Evolutionary conservation across 2,329 filamentous ascomycete genomes (phyloP).

Genomic region (Ascochyta pisi): DNA sequence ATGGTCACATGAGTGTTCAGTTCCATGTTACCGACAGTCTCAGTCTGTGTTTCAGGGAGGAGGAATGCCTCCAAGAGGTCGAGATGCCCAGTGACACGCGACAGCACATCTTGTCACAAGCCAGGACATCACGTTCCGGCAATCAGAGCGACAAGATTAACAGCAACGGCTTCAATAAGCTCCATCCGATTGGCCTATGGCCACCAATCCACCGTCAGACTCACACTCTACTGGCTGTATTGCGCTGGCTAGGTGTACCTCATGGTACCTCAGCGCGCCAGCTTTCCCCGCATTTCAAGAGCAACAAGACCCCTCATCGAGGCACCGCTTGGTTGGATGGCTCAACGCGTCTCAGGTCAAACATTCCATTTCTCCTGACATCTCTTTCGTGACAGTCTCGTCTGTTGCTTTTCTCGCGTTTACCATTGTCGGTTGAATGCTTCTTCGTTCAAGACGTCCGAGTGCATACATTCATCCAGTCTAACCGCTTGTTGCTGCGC

Average conservation of each 20-base stretch:
- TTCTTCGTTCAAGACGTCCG: conserved; percentile 3
- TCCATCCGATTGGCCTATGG: conserved; percentile 24
- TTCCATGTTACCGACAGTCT: conserved; percentile 9
- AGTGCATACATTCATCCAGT: conserved; percentile 7
- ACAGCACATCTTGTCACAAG: conserved; percentile 15
- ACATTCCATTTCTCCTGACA: conserved; percentile 15
- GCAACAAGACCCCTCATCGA: conserved; percentile 32
- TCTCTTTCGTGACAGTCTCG: conserved; percentile 23
- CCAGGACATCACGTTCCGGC: conserved; percentile 6
- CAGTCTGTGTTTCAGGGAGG: neutral
- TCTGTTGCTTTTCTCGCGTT: conserved; percentile 7
- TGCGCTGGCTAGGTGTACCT: neutral
- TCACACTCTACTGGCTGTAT: conserved; percentile 19
- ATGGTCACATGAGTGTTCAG: neutral
- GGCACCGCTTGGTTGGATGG: conserved; percentile 27
- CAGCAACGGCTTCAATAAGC: conserved; percentile 7
- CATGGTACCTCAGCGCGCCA: conserved; percentile 18
- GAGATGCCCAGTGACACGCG: conserved; percentile 17
- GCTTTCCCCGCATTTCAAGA: conserved; percentile 35
- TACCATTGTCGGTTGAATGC: neutral
- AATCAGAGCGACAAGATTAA: conserved; percentile 3
- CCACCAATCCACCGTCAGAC: conserved; percentile 15
- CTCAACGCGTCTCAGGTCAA: conserved; percentile 16
- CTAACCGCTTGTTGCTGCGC: conserved; percentile 16
- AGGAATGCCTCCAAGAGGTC: neutral